Evolutionary conservation across 495 filamentous ascomycete genomes (phyloP), one percentile per base, ranked within the genome.

Genomic region (Amniculicola lignicola): DNA sequence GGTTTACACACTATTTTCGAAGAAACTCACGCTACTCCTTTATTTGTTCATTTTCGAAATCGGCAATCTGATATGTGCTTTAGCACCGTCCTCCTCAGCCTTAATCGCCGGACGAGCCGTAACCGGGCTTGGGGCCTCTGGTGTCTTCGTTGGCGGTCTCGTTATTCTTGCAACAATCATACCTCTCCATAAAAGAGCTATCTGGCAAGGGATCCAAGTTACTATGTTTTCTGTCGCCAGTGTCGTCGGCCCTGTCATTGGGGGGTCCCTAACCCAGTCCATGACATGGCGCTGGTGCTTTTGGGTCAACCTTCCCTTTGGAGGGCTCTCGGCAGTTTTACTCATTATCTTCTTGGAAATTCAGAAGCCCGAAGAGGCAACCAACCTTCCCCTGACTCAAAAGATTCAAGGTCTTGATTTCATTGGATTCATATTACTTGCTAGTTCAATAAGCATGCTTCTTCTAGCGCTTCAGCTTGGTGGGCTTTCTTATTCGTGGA

Each of bases 401-500:
- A 48, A 48, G 27, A 19, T 33, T 14, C 29, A 31, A 27, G 44
- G 5, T 12, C 27, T 48, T 5, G 44, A 48, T 19, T 48, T 48
- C 16, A 33, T 48, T 11, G 44, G 44, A 4, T 48, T 48, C 27
- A 19, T 33, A 4, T 33, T 4, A 11, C 16, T 48, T 19, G 44
- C 44, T 19, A 19, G 44, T 19, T 48, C 44, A 6, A 33, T 33
- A 11, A 70, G 79, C 35, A 72, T 73, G 67, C 54, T 80, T 4
- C 67, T 81, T 3, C 68, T 83, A 2, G 79, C 78, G 0, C 65
- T 82, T 3, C 65, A 79, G 49, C 77, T 65, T 35, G 73, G 71
- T 24, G 75, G 68, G 14, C 64, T 48, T 22, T 27, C 57, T 6
- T 72, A 70, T 29, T 38, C 67, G 10, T 82, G 79, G 79, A 64